A percentile compares a stretch with the other conserved stretches of the same genome.
Evolutionary conservation across 116 monocot species (phyloP).

Genomic region (Zostera marina): DNA sequence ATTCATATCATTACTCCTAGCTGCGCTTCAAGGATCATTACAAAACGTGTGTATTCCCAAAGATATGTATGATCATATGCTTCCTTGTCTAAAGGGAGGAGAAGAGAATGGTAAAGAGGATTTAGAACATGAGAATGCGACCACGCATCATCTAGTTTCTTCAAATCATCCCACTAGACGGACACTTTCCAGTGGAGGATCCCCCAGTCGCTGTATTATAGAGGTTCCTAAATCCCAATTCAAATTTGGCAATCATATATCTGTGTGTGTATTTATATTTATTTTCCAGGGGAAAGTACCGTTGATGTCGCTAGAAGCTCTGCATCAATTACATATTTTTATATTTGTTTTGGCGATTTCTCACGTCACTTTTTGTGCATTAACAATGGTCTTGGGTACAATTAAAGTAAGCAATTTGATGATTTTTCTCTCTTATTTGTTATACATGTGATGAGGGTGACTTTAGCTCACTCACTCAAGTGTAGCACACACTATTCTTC

Average conservation of each 20-base stretch:
- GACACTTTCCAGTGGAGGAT: slow-evolving; percentile 15
- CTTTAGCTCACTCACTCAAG: too few relatives aligned
- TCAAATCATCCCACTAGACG: slow-evolving; percentile 6
- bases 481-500: too few relatives aligned
- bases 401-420: slow-evolving; percentile 22
- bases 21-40: slow-evolving; percentile 18
- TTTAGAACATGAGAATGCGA: neutral
- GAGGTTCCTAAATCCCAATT: slow-evolving; percentile 1
- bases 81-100: slow-evolving; percentile 13
- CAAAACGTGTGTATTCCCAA: slow-evolving; percentile 25
- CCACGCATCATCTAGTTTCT: slow-evolving; percentile 1
- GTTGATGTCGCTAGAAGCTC: slow-evolving; percentile 50
- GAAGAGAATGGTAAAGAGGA: too few relatives aligned
- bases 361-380: slow-evolving; percentile 48
- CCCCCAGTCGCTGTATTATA: slow-evolving; percentile 5
- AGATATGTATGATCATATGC: slow-evolving; percentile 12
- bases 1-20: slow-evolving; percentile 27
- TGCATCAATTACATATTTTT: slow-evolving; percentile 79
- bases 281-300: slow-evolving; percentile 50
- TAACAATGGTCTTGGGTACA: slow-evolving; percentile 48
- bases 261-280: neutral
- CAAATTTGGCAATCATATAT: neutral
- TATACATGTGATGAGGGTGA: neutral
- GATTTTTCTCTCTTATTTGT: neutral
- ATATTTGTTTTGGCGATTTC: slow-evolving; percentile 68